A percentile compares a stretch with the other conserved stretches of the same genome.
phyloP scores from a whole-genome alignment of 1,284 basidiomycete genomes.

The Ceratobasidium theobromae region DNA sequence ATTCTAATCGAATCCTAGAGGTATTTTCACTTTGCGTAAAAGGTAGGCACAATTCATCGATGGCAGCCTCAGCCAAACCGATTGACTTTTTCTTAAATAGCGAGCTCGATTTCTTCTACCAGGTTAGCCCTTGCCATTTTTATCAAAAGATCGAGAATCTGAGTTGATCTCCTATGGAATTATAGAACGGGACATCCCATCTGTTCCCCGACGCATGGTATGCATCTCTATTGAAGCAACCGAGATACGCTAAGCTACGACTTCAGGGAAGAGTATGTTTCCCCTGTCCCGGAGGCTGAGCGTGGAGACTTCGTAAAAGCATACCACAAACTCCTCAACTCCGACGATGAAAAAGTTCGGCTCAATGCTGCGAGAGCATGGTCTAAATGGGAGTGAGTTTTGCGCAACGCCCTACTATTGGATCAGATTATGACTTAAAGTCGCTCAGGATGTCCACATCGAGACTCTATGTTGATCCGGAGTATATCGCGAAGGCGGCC shows the following conservation, averaged over 20 bases:
- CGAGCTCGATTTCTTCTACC: conserved; percentile 92
- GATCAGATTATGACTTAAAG: neutral
- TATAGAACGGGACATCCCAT: conserved; percentile 52
- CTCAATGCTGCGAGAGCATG: conserved; percentile 80
- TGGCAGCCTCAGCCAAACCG: neutral
- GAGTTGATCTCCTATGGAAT: no score
- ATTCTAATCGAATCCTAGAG: conserved; percentile 49
- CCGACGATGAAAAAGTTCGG: conserved; percentile 66
- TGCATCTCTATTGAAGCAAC: conserved; percentile 34
- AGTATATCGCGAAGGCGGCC: conserved; percentile 68
- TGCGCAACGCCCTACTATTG: neutral
- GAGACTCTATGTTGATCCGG: conserved; percentile 68
- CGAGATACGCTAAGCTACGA: conserved; percentile 19
- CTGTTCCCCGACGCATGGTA: conserved; percentile 89
- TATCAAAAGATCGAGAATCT: no score
- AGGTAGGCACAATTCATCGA: conserved; percentile 53
- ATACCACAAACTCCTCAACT: conserved; percentile 82
- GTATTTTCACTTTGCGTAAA: conserved; percentile 85
- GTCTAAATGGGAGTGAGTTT: conserved; percentile 83
- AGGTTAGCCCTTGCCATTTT: no score
- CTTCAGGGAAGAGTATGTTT: conserved; percentile 75
- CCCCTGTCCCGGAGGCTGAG: conserved; percentile 78
- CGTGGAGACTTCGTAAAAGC: conserved; percentile 78
- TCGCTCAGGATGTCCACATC: conserved; percentile 72
- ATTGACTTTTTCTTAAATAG: conserved; percentile 42